These are phyloP conservation scores for Prunus persica DNA, from an alignment of 306 rosid genomes.

Conservation along the genomic window Prunus_persica_NCBIv2 NC_034016.1:19534001-19534500, in stretches of 20 bases:
- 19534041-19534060: too few relatives aligned
- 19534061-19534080: too few relatives aligned
- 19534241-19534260: constrained; percentile 93
- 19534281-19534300: constrained; percentile 76
- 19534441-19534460: constrained; percentile 94
- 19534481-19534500: constrained; percentile 83
- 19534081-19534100: too few relatives aligned
- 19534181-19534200: constrained; percentile 99
- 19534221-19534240: constrained; percentile 99
- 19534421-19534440: constrained; percentile 16
- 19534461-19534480: constrained; percentile 78
- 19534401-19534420: neutral
- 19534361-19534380: neutral
- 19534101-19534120: too few relatives aligned
- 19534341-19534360: constrained; percentile 23
- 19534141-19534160: constrained; percentile 36
- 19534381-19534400: too few relatives aligned
- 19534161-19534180: constrained; percentile 98
- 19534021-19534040: too few relatives aligned
- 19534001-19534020: too few relatives aligned
- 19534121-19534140: too few relatives aligned
- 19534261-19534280: constrained; percentile 96
- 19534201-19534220: constrained; percentile 99
- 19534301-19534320: constrained; percentile 86
- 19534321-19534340: constrained; percentile 82